Evolutionary conservation across 306 rosid species (phyloP).

Genomic region (Cucumis melo): DNA sequence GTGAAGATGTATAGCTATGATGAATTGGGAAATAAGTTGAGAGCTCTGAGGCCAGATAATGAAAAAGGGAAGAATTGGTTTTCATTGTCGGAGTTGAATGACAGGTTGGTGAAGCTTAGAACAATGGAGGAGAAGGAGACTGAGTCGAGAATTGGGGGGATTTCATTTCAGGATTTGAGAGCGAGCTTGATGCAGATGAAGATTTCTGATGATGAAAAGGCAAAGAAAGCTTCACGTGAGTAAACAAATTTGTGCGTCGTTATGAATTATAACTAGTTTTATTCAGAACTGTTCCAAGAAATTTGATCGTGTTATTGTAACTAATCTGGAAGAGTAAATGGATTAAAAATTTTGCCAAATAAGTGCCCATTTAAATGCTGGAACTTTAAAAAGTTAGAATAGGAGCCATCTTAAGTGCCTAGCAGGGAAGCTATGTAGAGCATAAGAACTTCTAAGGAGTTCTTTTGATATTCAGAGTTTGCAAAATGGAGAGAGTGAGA

Average conservation of each 20-base stretch:
- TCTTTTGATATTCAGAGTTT: background rate
- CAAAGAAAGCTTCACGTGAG: slow-evolving; percentile 3
- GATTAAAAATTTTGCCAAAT: background rate
- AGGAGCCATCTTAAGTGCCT: background rate
- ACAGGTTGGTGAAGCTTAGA: slow-evolving; percentile 50
- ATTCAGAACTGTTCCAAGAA: background rate
- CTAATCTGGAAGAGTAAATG: background rate
- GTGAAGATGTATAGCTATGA: slow-evolving; percentile 17
- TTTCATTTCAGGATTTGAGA: background rate
- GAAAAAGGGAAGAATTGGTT: slow-evolving; percentile 31
- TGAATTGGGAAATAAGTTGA: slow-evolving; percentile 52
- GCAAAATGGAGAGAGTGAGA: background rate
- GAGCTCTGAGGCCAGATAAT: slow-evolving; percentile 36
- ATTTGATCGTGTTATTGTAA: background rate
- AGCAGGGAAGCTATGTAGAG: too few species aligned
- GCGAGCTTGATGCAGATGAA: background rate
- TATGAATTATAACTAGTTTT: background rate
- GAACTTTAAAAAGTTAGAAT: background rate
- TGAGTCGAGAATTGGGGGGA: background rate
- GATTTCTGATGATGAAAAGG: background rate
- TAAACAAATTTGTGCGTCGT: background rate
- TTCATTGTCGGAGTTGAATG: slow-evolving; percentile 50
- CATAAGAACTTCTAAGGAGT: background rate
- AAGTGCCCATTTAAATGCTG: background rate
- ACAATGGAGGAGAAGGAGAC: slow-evolving; percentile 32